Percentiles rank a stretch among this genome's conserved stretches.
Conservation (phyloP, 2,329 filamentous ascomycete species). For the Fusarium sp. region DNA sequence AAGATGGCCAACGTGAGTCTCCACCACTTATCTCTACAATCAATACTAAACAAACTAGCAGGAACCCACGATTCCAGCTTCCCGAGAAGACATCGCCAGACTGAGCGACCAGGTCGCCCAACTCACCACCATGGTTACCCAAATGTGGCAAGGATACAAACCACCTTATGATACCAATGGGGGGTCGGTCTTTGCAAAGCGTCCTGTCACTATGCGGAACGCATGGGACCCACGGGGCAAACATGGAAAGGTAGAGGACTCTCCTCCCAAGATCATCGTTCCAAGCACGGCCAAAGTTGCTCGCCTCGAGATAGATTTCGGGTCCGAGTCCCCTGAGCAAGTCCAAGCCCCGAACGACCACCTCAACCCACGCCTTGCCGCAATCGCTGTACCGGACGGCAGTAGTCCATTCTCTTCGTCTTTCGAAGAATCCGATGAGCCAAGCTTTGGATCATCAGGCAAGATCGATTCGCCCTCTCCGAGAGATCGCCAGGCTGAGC, state of each 20-base stretch:
- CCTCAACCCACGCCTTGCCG: background rate
- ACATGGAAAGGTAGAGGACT: background rate
- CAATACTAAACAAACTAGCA: background rate
- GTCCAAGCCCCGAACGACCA: no score
- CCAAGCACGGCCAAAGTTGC: background rate
- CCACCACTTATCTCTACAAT: background rate
- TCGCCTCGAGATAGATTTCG: background rate
- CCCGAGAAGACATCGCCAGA: background rate
- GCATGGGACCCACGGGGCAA: background rate
- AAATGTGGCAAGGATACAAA: background rate
- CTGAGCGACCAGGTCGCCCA: background rate
- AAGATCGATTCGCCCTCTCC: background rate
- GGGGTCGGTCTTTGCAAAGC: background rate
- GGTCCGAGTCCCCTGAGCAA: background rate
- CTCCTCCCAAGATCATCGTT: background rate
- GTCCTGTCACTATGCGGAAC: background rate
- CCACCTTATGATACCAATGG: background rate
- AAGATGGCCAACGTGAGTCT: background rate
- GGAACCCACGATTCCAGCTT: background rate
- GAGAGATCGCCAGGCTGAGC: background rate
- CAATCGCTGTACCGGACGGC: background rate
- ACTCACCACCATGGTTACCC: background rate
- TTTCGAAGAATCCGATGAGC: background rate
- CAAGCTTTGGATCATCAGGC: background rate
- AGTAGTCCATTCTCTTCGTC: background rate